Evolutionary conservation across 371 early-diverging fungal species (phyloP).

Genomic region (Chytridium lagenaria): DNA sequence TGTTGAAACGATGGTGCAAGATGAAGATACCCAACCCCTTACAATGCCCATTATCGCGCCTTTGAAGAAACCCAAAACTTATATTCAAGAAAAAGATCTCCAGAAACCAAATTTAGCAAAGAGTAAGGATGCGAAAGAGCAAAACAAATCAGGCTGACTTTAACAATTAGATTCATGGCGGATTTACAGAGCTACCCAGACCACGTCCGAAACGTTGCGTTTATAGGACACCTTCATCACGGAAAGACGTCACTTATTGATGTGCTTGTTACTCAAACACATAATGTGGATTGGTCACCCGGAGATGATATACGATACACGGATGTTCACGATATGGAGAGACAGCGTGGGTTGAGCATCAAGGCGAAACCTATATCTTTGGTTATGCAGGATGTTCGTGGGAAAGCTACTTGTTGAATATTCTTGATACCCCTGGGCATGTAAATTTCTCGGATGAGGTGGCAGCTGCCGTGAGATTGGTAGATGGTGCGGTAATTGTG

Average conservation of each 20-base stretch:
- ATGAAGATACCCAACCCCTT: conserved; percentile 97
- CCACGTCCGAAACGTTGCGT: conserved; percentile 83
- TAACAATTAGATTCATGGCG: conserved; percentile 76
- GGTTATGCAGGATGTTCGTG: conserved; percentile 83
- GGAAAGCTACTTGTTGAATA: conserved; percentile 89
- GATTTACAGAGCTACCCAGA: conserved; percentile 85
- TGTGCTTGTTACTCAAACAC: conserved; percentile 89
- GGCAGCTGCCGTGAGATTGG: conserved; percentile 81
- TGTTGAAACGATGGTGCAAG: conserved; percentile 95
- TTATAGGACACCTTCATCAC: conserved; percentile 96
- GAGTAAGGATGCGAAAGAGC: too few relatives aligned
- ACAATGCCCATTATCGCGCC: conserved; percentile 95
- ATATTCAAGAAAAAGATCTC: conserved; percentile 81
- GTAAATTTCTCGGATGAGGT: conserved; percentile 95
- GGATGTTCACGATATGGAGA: conserved; percentile 90
- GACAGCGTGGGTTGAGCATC: conserved; percentile 87
- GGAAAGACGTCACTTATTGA: conserved; percentile 96
- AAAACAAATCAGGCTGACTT: too few relatives aligned
- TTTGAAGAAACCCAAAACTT: conserved; percentile 81
- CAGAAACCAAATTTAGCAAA: conserved; percentile 87
- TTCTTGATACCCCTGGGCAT: conserved; percentile 96
- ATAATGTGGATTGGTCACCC: conserved; percentile 56
- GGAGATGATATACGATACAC: conserved; percentile 80
- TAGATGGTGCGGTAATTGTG: conserved; percentile 92
- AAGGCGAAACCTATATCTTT: conserved; percentile 94